phyloP scores from a whole-genome alignment of 345 rosid species.

The Heritiera littoralis region DNA sequence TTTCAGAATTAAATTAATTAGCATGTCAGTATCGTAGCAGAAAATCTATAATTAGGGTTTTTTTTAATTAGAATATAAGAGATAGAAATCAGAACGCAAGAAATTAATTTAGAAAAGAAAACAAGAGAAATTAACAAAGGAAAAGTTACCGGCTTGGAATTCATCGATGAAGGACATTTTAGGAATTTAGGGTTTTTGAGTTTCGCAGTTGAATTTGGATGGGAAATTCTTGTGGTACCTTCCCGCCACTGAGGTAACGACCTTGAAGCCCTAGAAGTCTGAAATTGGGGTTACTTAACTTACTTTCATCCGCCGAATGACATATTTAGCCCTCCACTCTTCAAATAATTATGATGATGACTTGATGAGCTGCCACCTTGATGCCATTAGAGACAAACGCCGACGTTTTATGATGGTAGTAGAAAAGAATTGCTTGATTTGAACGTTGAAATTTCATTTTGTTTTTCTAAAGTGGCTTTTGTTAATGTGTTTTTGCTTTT shows the following conservation, averaged over 20 bases:
- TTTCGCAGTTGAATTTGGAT: neutral
- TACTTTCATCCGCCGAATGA: neutral
- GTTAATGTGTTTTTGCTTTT: no score
- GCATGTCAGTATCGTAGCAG: neutral
- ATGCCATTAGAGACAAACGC: no score
- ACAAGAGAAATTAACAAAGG: neutral
- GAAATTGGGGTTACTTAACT: neutral
- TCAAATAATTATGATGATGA: no score
- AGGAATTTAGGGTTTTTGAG: conserved; percentile 17
- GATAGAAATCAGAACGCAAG: neutral
- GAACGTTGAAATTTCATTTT: no score
- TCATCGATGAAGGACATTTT: conserved; percentile 22
- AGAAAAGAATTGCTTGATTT: no score
- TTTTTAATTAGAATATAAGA: neutral
- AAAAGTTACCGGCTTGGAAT: conserved; percentile 18
- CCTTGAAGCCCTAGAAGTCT: neutral
- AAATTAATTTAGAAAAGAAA: neutral
- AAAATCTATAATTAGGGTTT: neutral
- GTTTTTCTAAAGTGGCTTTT: no score
- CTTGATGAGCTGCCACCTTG: no score
- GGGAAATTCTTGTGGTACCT: neutral
- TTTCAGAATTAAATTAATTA: neutral
- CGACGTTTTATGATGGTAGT: no score
- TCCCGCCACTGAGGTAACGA: conserved; percentile 21
- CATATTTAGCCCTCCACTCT: neutral